Conservation (phyloP, 2,329 filamentous ascomycete species). For the Ophiobolus disseminans region DNA sequence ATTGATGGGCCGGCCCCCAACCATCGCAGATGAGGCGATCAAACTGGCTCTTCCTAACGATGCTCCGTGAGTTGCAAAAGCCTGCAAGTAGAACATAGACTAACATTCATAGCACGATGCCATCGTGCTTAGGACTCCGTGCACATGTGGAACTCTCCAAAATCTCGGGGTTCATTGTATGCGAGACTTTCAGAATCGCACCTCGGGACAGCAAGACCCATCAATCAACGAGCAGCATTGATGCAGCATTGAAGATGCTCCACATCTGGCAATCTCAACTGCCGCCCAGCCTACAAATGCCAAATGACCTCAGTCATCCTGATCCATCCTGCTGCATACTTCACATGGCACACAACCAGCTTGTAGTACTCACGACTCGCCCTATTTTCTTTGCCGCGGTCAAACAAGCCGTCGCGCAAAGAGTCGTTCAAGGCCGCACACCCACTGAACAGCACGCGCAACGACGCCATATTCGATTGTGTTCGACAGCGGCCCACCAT, state of each 20-base stretch:
- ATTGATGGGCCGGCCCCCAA: constrained; percentile 35
- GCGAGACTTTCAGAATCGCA: constrained; percentile 34
- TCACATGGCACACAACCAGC: constrained; percentile 35
- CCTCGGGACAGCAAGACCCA: constrained; percentile 16
- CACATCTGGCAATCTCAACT: constrained; percentile 27
- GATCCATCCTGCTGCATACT: constrained; percentile 31
- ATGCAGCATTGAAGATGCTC: constrained; percentile 30
- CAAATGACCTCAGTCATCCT: constrained; percentile 7
- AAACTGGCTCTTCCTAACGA: constrained; percentile 29
- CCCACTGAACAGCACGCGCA: constrained; percentile 19
- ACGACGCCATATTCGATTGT: constrained; percentile 18
- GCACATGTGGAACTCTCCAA: constrained; percentile 32
- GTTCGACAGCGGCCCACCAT: constrained; percentile 24
- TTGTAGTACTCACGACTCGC: constrained; percentile 33
- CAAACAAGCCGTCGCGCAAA: constrained; percentile 31
- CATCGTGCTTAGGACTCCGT: constrained; percentile 29
- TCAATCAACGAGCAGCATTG: constrained; percentile 16
- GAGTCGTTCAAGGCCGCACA: constrained; percentile 18
- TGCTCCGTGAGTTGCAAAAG: constrained; percentile 23
- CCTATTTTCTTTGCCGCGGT: constrained; percentile 32
- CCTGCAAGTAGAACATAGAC: constrained; percentile 3
- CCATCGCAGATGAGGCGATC: constrained; percentile 34
- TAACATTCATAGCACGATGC: constrained; percentile 25
- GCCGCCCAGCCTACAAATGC: constrained; percentile 19
- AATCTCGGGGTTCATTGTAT: constrained; percentile 34